Evolutionary conservation across 2,329 filamentous ascomycete genomes (phyloP).

Genomic region (Aspergillus floridensis): DNA sequence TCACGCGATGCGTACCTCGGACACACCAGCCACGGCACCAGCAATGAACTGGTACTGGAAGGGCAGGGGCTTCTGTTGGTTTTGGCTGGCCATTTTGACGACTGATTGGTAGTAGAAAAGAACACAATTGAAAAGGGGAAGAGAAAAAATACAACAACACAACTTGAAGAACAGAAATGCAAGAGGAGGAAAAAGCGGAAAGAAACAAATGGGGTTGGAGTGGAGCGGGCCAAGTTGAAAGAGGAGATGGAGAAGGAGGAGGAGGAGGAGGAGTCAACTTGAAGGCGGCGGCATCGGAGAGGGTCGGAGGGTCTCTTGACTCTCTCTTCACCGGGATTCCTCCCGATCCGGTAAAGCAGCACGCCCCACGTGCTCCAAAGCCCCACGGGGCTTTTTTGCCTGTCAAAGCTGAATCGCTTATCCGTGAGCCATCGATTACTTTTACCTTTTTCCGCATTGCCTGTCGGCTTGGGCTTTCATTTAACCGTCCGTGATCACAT

Average conservation of each 20-base stretch:
- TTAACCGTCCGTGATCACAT: background rate
- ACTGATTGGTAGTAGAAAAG: background rate
- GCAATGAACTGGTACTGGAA: slow-evolving; percentile 95
- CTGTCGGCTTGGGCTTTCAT: background rate
- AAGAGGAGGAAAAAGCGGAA: slow-evolving; percentile 3
- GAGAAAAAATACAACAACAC: background rate
- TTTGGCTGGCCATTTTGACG: slow-evolving; percentile 57
- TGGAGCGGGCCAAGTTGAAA: no score
- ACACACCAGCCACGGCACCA: slow-evolving; percentile 95
- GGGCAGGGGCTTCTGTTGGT: slow-evolving; percentile 72
- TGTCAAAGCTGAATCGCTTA: background rate
- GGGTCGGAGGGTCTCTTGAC: background rate
- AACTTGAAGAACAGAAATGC: background rate
- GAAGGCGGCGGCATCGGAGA: slow-evolving; percentile 9
- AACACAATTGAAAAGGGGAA: slow-evolving; percentile 1
- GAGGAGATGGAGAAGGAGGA: slow-evolving; percentile 3
- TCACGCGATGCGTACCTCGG: slow-evolving; percentile 66
- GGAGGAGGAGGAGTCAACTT: background rate
- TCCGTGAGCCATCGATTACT: background rate
- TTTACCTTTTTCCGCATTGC: background rate
- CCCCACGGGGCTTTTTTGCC: slow-evolving; percentile 7
- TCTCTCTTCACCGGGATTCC: background rate
- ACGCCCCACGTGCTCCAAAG: background rate
- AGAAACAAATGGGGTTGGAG: background rate
- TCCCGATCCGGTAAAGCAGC: slow-evolving; percentile 11